These are phyloP conservation scores for Piper longum DNA, from an alignment of 164 flowering plant genomes.

Conservation along the genomic window DNA sequence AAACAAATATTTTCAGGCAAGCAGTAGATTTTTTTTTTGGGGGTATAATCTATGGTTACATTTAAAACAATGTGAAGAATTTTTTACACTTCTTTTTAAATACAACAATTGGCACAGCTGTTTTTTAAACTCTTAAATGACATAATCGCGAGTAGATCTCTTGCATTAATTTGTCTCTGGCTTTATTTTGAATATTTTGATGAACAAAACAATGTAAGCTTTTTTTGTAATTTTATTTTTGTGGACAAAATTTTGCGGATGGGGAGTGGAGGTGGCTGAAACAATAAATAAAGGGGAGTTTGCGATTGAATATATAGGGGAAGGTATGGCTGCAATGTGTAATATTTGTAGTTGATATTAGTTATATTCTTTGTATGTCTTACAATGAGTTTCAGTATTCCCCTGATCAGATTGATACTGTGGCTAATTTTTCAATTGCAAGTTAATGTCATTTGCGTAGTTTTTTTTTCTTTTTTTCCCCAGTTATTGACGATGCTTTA, in stretches of 20 bases:
- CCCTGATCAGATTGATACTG: background rate
- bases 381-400: background rate
- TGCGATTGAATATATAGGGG: constrained; percentile 83
- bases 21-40: too few relatives aligned
- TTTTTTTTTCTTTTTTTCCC: constrained; percentile 4
- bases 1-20: too few relatives aligned
- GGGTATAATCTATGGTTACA: too few relatives aligned
- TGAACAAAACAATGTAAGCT: too few relatives aligned
- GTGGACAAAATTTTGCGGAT: constrained; percentile 86
- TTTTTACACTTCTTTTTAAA: too few relatives aligned
- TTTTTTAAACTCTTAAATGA: background rate
- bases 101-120: too few relatives aligned
- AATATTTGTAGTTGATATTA: background rate
- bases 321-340: constrained; percentile 39
- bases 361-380: background rate
- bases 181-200: too few relatives aligned
- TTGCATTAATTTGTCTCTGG: background rate
- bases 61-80: too few relatives aligned
- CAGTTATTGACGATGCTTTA: constrained; percentile 81
- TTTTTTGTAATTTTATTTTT: constrained; percentile 2
- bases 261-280: constrained; percentile 95
- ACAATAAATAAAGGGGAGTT: constrained; percentile 64
- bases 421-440: background rate
- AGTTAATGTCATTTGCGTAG: background rate
- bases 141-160: background rate